Percentiles rank a stretch among this genome's conserved stretches.
Evolutionary conservation across 2,329 filamentous ascomycete genomes (phyloP).

Genomic region (Aureobasidium sp.): DNA sequence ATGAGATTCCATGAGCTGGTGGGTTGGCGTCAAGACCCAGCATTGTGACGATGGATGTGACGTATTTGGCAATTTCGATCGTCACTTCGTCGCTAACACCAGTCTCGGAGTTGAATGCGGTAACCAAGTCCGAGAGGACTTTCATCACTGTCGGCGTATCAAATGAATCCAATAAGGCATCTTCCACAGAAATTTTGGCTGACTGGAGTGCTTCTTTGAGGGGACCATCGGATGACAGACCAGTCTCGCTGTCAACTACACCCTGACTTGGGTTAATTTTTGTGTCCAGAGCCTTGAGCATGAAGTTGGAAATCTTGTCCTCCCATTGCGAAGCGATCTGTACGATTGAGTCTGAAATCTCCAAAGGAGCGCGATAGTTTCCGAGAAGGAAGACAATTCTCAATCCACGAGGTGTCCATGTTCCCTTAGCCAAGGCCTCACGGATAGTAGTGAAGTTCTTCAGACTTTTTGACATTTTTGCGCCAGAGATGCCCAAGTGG

Average conservation of each 20-base stretch:
- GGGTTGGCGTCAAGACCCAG: constrained; percentile 67
- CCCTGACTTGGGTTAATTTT: constrained; percentile 22
- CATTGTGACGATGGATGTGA: constrained; percentile 76
- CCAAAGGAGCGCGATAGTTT: constrained; percentile 83
- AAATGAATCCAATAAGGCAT: constrained; percentile 74
- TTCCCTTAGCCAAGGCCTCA: constrained; percentile 61
- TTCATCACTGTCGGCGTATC: constrained; percentile 76
- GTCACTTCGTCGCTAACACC: constrained; percentile 41
- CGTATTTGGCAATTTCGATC: constrained; percentile 60
- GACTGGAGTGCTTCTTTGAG: constrained; percentile 37
- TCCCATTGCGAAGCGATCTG: constrained; percentile 73
- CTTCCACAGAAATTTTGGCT: constrained; percentile 52
- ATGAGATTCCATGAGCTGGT: constrained; percentile 46
- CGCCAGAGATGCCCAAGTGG: constrained; percentile 79
- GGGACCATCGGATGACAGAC: constrained; percentile 26
- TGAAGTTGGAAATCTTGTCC: constrained; percentile 65
- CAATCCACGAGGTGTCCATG: constrained; percentile 72
- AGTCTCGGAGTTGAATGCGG: constrained; percentile 59
- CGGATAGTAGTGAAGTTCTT: constrained; percentile 92
- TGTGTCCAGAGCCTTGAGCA: constrained; percentile 51
- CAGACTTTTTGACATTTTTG: constrained; percentile 91
- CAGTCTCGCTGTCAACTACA: constrained; percentile 19
- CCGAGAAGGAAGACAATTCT: constrained; percentile 83
- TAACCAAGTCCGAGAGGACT: constrained; percentile 69
- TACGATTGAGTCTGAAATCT: constrained; percentile 79